These are phyloP conservation scores for Leccinum incarnatum DNA, from an alignment of 768 basidiomycete genomes.

Conservation along the genomic window DNA sequence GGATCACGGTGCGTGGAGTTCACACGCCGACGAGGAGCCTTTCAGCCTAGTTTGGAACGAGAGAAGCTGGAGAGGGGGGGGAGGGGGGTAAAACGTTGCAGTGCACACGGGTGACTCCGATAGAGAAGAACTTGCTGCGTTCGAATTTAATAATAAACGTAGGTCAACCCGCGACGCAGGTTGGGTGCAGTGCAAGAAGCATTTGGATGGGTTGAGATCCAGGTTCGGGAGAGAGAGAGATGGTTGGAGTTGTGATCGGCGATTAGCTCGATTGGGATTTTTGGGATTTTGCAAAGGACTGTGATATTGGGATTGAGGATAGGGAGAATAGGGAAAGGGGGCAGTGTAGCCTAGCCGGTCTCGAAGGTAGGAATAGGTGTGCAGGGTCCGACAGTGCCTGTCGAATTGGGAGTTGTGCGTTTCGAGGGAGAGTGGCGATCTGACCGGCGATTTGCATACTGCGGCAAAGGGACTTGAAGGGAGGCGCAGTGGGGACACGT, in stretches of 20 bases:
- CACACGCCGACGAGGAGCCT: neutral
- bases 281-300: neutral
- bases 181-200: slow-evolving; percentile 7
- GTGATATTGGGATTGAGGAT: neutral
- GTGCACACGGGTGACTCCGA: slow-evolving; percentile 7
- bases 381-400: neutral
- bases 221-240: neutral
- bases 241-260: neutral
- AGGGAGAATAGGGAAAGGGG: neutral
- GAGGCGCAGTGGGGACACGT: slow-evolving; percentile 2
- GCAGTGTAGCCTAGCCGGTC: neutral
- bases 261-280: neutral
- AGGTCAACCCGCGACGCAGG: neutral
- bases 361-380: neutral
- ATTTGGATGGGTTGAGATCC: slow-evolving; percentile 1
- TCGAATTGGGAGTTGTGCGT: neutral
- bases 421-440: neutral
- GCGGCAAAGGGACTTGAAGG: neutral
- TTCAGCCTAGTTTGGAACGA: neutral
- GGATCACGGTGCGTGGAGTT: neutral
- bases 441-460: neutral
- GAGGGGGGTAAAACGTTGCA: neutral
- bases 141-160: neutral
- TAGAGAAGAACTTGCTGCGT: slow-evolving; percentile 1
- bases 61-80: neutral